Conservation (phyloP, 257 asterid species). For the Linderniella brevidens region DNA sequence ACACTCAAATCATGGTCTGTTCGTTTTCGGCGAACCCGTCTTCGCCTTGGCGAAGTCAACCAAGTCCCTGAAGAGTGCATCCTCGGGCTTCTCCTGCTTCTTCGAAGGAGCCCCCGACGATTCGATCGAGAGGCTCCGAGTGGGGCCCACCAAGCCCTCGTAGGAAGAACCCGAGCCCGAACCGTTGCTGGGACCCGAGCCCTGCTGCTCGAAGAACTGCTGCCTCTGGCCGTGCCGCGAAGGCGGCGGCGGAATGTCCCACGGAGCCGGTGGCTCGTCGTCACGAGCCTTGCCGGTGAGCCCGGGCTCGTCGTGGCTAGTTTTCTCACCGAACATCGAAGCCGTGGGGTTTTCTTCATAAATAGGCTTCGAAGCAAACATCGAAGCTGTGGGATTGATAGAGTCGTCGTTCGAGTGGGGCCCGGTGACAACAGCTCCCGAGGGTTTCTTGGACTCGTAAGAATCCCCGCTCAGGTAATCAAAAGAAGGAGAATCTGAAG, state of each 20-base stretch:
- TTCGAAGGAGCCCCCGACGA: constrained; percentile 32
- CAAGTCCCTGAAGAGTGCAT: constrained; percentile 76
- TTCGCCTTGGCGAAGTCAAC: constrained; percentile 87
- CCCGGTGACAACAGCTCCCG: constrained; percentile 24
- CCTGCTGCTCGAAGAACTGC: constrained; percentile 59
- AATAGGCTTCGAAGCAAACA: constrained; percentile 36
- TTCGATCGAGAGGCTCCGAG: constrained; percentile 61
- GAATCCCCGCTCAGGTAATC: constrained; percentile 87
- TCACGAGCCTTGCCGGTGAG: constrained; percentile 47
- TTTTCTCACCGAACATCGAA: no score
- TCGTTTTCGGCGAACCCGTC: constrained; percentile 69
- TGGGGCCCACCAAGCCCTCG: constrained; percentile 54
- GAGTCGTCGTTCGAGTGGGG: constrained; percentile 41
- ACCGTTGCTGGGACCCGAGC: not conserved
- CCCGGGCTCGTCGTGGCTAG: no score
- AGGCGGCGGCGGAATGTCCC: constrained; percentile 62
- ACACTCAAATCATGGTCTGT: constrained; percentile 30
- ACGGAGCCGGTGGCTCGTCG: constrained; percentile 29
- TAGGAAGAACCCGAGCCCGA: constrained; percentile 54
- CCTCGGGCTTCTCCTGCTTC: constrained; percentile 58
- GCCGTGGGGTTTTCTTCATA: constrained; percentile 21
- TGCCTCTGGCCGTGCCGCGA: constrained; percentile 68
- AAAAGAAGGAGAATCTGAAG: constrained; percentile 28
- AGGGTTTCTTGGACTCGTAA: constrained; percentile 38
- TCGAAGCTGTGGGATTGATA: constrained; percentile 64